These are phyloP conservation scores for Kurtzmaniella quercitrusa DNA, from an alignment of 1,139 yeast genomes.

Conservation along the genomic window DNA sequence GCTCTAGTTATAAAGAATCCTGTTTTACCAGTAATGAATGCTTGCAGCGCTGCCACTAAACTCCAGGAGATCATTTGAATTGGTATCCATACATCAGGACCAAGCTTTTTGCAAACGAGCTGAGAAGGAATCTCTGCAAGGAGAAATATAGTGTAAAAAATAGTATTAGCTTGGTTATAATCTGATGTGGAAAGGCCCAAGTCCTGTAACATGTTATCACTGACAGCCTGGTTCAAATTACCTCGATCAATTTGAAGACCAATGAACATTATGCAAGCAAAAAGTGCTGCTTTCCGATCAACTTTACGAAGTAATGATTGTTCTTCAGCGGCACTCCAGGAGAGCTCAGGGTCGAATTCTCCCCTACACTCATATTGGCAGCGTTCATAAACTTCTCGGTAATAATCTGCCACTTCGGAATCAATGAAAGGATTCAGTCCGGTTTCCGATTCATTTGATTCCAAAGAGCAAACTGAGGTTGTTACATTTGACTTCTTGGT, in stretches of 20 bases:
- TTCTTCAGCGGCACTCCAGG: slow-evolving; percentile 46
- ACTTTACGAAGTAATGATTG: slow-evolving; percentile 34
- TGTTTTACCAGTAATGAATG: slow-evolving; percentile 27
- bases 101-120: slow-evolving; percentile 46
- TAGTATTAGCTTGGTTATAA: slow-evolving; percentile 47
- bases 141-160: slow-evolving; percentile 42
- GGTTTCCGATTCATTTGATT: slow-evolving; percentile 2
- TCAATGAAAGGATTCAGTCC: slow-evolving; percentile 23
- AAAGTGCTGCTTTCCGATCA: slow-evolving; percentile 42
- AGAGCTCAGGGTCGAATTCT: slow-evolving; percentile 41
- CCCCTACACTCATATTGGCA: slow-evolving; percentile 42
- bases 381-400: slow-evolving; percentile 34
- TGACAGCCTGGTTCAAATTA: slow-evolving; percentile 46
- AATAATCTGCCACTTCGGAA: slow-evolving; percentile 39
- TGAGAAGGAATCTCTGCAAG: slow-evolving; percentile 56
- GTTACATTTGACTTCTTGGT: slow-evolving; percentile 4
- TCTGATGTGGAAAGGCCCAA: slow-evolving; percentile 41
- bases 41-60: slow-evolving; percentile 45
- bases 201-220: slow-evolving; percentile 46
- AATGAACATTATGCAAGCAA: slow-evolving; percentile 49
- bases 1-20: slow-evolving; percentile 42
- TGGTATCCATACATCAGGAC: slow-evolving; percentile 55
- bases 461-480: slow-evolving; percentile 1
- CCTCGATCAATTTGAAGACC: slow-evolving; percentile 51
- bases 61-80: slow-evolving; percentile 50